Base-by-base conservation (phyloP, 768 basidiomycete genomes). In the Lactifluus subvellereus region DNA sequence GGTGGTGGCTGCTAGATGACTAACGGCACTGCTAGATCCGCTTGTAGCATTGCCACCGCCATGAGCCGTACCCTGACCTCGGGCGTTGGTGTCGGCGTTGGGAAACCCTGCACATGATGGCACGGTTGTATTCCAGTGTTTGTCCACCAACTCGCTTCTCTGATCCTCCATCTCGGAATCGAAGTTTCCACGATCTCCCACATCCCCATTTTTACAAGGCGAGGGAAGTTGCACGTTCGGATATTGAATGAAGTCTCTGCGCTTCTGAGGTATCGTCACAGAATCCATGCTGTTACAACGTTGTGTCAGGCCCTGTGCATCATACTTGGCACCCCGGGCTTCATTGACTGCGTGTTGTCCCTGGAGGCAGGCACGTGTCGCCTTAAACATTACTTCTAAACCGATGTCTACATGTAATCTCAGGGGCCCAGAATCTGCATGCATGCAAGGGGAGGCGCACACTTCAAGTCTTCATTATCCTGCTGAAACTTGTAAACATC, bases 401-500 rank as follows among this genome's bases (percentile, higher is more conserved):
- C 56, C 33, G n/a, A 66, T 54, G 43, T 66, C 66, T 66, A 33
- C 6, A 18, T 22, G 6, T 13, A 1, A 51, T 33, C 32, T 54
- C 37, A 47, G 45, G 9, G 1, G 48, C n/a, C 37, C 13, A 14
- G 27, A 33, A 35, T 42, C 14, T 8, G 18, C 8, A 51, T 30
- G 53, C 20, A n/a, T 27, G 32, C 32, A 27, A 53, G 16, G 14
- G 6, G 18, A 35, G 14, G 71, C 66, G 30, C 66, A 67, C 67
- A 68, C 62, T 67, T 69, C 67, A 67, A 42, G 32, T 59, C 69
- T 45, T 58, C 62, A 69, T 66, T 70, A 42, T 75, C 66, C 67
- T 79, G 68, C 59, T 73, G 70, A 72, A 82, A 78, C 37, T 72
- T 75, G 74, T 79, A 85, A 33, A 62, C 68, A 54, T 65, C 70